Evolutionary conservation across 2,329 filamentous ascomycete genomes (phyloP), one percentile per base, ranked within the genome.

Genomic region (Fusarium xylarioides): DNA sequence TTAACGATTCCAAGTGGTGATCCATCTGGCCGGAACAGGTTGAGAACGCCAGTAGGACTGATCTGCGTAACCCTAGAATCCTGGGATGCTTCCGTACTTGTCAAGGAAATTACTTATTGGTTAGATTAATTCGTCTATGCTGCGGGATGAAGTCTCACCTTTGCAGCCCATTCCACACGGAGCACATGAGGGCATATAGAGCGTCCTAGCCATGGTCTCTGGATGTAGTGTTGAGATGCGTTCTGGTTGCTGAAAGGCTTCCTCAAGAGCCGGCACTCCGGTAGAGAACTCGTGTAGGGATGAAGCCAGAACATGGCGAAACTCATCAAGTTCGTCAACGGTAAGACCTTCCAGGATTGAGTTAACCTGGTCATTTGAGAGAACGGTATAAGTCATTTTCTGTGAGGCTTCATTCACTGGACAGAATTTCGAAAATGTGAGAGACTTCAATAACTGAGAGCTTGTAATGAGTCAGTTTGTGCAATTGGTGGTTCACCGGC

Each of bases 161-260:
- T 95, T 95, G 76, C 94, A 88, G 7, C 90, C 91, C 70, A 93
- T 91, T 34, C 89, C 89, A 12, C 83, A 80, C 0, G 88, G 88
- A 66, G 90, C 90, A 30, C 87, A 89, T 4, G 91, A 91, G 1
- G 92, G 92, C 91, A 94, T 94, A 79, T 94, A 94, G 28, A 94
- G 82, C 5, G 91, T 93, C 23, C 89, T 91, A 35, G 86, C 84
- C 44, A 85, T 86, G 21, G 86, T 87, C 1, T 79, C 80, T 4
- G 82, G 78, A 32, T 86, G 87, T 44, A 85, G 79, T 12, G 89
- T 83, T 1, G 85, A 81, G 15, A 85, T 85, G 37, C 88, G 84
- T 63, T 85, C 83, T 11, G 89, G 90, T 74, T 91, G 89, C 72
- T 91, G 86, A 63, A 87, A 85, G 7, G 86, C 83, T 42, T 81